Evolutionary conservation across 805 yeast species (phyloP).

Genomic region (Isabelozyma pseudorhagii): DNA sequence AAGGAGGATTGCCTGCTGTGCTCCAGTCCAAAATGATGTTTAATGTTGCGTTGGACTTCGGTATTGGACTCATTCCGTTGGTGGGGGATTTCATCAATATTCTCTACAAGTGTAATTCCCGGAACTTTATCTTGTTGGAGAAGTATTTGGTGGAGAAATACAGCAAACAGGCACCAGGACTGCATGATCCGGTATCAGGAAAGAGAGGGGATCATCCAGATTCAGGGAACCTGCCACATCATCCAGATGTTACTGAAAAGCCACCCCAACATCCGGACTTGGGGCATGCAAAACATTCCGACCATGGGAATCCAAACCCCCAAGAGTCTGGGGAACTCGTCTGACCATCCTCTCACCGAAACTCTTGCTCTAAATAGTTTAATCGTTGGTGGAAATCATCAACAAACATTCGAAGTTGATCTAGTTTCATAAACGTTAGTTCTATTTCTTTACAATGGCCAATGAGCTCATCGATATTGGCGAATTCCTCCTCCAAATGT

Average conservation of each 20-base stretch:
- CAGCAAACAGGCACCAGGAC: conserved; percentile 1
- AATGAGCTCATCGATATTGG: conserved; percentile 36
- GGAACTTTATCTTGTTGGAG: conserved; percentile 59
- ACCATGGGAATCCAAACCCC: too few relatives aligned
- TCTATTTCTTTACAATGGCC: conserved; percentile 50
- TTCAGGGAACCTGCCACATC: too few relatives aligned
- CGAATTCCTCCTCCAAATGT: conserved; percentile 37
- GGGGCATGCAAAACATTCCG: too few relatives aligned
- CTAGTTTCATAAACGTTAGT: conserved; percentile 48
- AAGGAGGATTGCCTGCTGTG: conserved; percentile 34
- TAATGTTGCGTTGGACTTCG: conserved; percentile 39
- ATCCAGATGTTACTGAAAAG: too few relatives aligned
- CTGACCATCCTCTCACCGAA: conserved; percentile 1
- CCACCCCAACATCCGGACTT: too few relatives aligned
- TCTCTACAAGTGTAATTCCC: conserved; percentile 71
- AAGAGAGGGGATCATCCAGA: not conserved
- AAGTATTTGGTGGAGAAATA: conserved; percentile 34
- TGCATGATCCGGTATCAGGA: not conserved
- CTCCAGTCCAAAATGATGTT: conserved; percentile 33
- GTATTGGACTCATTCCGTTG: conserved; percentile 56
- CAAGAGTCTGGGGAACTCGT: not conserved
- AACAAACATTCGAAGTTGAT: conserved; percentile 44
- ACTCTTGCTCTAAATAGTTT: conserved; percentile 25
- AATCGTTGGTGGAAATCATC: conserved; percentile 39
- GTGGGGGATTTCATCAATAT: conserved; percentile 72